Base-by-base conservation (phyloP, 2,329 filamentous ascomycete species). In the Phaeomoniella chlamydospora region DNA sequence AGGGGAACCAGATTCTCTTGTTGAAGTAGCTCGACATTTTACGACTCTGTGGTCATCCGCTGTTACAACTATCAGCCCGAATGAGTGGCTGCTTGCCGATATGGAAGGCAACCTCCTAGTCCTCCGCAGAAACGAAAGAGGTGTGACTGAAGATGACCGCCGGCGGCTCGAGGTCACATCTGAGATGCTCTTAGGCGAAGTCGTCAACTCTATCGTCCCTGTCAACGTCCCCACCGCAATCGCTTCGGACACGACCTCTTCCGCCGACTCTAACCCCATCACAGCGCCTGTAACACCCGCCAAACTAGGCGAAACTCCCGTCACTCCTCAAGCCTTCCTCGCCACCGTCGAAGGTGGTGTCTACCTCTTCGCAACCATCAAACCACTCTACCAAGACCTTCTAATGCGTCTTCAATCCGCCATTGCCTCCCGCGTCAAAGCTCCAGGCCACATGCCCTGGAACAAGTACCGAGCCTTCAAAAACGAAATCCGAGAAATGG, bases 291-390 rank as follows among this genome's bases (percentile, higher is more conserved):
- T 16, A 12, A n/a, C 32, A 13, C 11, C 2, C 11, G 22, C 35
- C 4, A 37, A 39, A 17, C 31, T 33, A 19, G 76, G 68, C 43
- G 75, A 82, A 5, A 65, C 79, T 16, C 22, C 22, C 22, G 75
- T 94, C 5, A 63, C 79, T 5, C 88, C 90, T 0, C 76, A 74
- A 49, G 90, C 90, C 14, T 94, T 96, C 52, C 60, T 96, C 36
- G 87, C 74, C 39, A 96, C 90, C 37, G 87, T 87, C 33, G 88
- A 96, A 55, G 90, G 90, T 16, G 80, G 80, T 0, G 78, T 98
- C 34, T 94, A 94, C 56, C 74, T 98, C 43, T 88, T 47, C 49
- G 85, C 81, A 1, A 72, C 80, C 4, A 85, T 98, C 44, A 67
- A 77, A 3, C 67, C 80, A 0, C 55, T 68, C 3, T 74, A 81